These are phyloP conservation scores for Salix koriyanagi DNA, from an alignment of 345 rosid species.

Conservation along the genomic window DNA sequence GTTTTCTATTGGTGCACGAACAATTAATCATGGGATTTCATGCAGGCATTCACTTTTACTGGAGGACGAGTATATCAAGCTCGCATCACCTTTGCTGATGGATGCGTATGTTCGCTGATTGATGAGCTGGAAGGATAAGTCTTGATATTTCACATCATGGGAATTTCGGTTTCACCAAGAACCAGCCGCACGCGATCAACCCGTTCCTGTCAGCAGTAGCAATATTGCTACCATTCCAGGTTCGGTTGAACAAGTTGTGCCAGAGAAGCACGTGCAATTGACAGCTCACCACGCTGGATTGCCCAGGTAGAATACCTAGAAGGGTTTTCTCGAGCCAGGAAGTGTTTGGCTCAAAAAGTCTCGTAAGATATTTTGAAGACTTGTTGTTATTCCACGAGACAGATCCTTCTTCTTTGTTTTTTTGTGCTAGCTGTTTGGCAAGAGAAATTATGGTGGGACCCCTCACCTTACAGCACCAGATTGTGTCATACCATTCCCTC, in stretches of 20 bases:
- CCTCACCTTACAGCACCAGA: slow-evolving; percentile 30
- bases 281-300: not conserved
- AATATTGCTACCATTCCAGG: slow-evolving; percentile 11
- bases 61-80: not conserved
- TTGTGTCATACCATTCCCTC: slow-evolving; percentile 5
- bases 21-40: too few species aligned
- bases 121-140: not conserved
- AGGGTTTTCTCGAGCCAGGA: slow-evolving; percentile 16
- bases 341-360: slow-evolving; percentile 14
- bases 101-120: not conserved
- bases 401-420: slow-evolving; percentile 14
- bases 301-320: slow-evolving; percentile 9
- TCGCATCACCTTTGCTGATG: not conserved
- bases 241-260: slow-evolving; percentile 8
- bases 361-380: slow-evolving; percentile 11
- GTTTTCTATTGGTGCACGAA: too few species aligned
- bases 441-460: slow-evolving; percentile 46
- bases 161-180: slow-evolving; percentile 50
- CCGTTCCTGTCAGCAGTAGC: slow-evolving; percentile 4
- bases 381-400: slow-evolving; percentile 19
- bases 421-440: slow-evolving; percentile 51
- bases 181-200: slow-evolving; percentile 20
- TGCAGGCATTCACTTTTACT: too few species aligned
- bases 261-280: slow-evolving; percentile 16
- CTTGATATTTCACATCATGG: slow-evolving; percentile 5